Evolutionary conservation across 352 stramenopile genomes (phyloP).

Genomic region (Globisporangium camurandrum): DNA sequence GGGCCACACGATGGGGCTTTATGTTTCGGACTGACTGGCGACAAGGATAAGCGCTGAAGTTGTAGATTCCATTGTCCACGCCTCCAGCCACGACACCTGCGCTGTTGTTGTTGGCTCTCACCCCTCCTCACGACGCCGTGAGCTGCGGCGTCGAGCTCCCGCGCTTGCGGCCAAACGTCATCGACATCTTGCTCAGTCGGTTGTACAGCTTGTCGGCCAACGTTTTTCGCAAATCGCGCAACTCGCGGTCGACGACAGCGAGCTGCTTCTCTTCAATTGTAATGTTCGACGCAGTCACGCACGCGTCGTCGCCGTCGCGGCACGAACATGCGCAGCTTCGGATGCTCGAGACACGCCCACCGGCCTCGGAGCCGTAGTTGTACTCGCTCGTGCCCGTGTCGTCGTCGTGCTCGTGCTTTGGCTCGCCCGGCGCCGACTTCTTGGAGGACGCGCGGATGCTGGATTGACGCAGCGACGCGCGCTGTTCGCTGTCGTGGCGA

Average conservation of each 20-base stretch:
- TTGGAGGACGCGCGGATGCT: conserved; percentile 21
- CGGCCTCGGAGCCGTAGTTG: conserved; percentile 26
- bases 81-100: neutral
- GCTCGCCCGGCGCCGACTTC: conserved; percentile 19
- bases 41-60: neutral
- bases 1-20: too few species aligned
- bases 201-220: conserved; percentile 53
- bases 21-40: too few species aligned
- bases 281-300: conserved; percentile 31
- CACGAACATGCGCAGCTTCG: conserved; percentile 42
- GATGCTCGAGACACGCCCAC: conserved; percentile 27
- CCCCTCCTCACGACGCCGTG: conserved; percentile 9
- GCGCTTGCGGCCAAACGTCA: conserved; percentile 20
- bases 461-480: too few species aligned
- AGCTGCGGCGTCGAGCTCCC: conserved; percentile 7
- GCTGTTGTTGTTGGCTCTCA: neutral
- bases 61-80: conserved; percentile 15
- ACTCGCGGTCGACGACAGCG: conserved; percentile 55
- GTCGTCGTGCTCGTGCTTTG: conserved; percentile 29
- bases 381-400: conserved; percentile 27
- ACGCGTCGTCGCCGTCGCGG: conserved; percentile 27
- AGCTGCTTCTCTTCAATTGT: conserved; percentile 64
- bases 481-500: conserved; percentile 2
- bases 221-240: conserved; percentile 53
- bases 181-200: conserved; percentile 37